Percentiles rank a stretch among this genome's conserved stretches.
Evolutionary conservation across 2,329 filamentous ascomycete genomes (phyloP).

Genomic region (Hypoxylon sp.): DNA sequence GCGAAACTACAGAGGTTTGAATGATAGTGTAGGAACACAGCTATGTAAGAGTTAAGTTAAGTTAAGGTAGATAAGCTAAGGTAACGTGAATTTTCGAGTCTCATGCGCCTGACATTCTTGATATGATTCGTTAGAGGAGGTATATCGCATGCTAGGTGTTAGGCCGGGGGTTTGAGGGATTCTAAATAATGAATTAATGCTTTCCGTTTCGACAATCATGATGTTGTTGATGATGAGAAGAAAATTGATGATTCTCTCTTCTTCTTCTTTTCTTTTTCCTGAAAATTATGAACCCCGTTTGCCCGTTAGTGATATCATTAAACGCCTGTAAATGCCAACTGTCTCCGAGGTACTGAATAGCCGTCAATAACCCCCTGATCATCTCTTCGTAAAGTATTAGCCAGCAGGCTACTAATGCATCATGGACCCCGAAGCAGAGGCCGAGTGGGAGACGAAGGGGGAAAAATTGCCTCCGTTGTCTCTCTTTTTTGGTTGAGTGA

Average conservation of each 20-base stretch:
- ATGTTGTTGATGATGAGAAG: slow-evolving; percentile 21
- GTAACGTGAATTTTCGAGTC: slow-evolving; percentile 2
- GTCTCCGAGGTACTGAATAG: slow-evolving; percentile 39
- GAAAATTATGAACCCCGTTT: slow-evolving; percentile 25
- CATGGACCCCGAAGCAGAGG: slow-evolving; percentile 40
- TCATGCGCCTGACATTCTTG: slow-evolving; percentile 37
- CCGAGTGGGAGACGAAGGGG: slow-evolving; percentile 8
- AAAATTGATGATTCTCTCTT: too few relatives aligned
- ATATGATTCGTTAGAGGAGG: slow-evolving; percentile 17
- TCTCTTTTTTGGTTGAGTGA: background rate
- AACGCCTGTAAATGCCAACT: slow-evolving; percentile 42
- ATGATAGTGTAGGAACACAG: slow-evolving; percentile 18
- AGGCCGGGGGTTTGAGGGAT: background rate
- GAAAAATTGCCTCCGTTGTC: background rate
- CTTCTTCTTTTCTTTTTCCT: slow-evolving; percentile 36
- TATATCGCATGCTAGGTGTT: slow-evolving; percentile 29
- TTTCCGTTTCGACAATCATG: slow-evolving; percentile 17
- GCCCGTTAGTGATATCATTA: slow-evolving; percentile 40
- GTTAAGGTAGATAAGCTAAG: background rate
- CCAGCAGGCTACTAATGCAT: slow-evolving; percentile 36
- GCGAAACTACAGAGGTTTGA: slow-evolving; percentile 15
- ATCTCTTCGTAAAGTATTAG: slow-evolving; percentile 42
- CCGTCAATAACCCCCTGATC: slow-evolving; percentile 40
- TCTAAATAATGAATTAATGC: slow-evolving; percentile 1
- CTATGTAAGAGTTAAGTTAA: slow-evolving; percentile 17